These are phyloP conservation scores for Viridothelium virens DNA, from an alignment of 495 filamentous ascomycete species.

Conservation along the genomic window DNA sequence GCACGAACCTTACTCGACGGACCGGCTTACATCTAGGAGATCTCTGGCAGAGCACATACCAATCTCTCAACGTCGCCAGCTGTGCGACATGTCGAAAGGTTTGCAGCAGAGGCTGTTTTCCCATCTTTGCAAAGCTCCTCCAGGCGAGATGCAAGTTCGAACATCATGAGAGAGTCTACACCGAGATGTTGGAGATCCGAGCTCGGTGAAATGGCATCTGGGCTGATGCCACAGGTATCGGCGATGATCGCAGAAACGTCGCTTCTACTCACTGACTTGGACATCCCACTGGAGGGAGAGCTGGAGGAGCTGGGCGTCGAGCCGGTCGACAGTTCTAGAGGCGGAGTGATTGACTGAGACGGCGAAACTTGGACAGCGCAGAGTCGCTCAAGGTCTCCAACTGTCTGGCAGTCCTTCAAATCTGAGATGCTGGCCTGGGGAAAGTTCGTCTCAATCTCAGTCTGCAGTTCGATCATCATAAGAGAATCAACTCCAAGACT, in stretches of 20 bases:
- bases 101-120: conserved; percentile 10
- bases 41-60: conserved; percentile 10
- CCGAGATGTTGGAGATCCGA: conserved; percentile 10
- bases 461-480: conserved; percentile 11
- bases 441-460: conserved; percentile 6
- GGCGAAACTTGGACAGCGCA: conserved; percentile 5
- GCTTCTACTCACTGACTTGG: conserved; percentile 4
- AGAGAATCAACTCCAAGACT: conserved; percentile 12
- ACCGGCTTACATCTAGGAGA: conserved; percentile 9
- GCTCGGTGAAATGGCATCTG: conserved; percentile 9
- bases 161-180: conserved; percentile 6
- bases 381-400: conserved; percentile 10
- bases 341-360: conserved; percentile 11
- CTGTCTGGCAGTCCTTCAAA: conserved; percentile 6
- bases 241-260: conserved; percentile 10
- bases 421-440: conserved; percentile 1
- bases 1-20: conserved; percentile 4
- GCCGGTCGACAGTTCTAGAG: background rate
- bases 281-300: conserved; percentile 1
- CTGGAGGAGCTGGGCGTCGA: conserved; percentile 8
- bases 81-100: conserved; percentile 10
- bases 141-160: conserved; percentile 8
- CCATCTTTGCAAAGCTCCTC: conserved; percentile 8
- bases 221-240: conserved; percentile 10
- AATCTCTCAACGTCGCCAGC: conserved; percentile 13